A percentile compares a stretch with the other conserved stretches of the same genome.
Conservation (phyloP, 805 yeast species). For the Kockiozyma suomiensis region DNA sequence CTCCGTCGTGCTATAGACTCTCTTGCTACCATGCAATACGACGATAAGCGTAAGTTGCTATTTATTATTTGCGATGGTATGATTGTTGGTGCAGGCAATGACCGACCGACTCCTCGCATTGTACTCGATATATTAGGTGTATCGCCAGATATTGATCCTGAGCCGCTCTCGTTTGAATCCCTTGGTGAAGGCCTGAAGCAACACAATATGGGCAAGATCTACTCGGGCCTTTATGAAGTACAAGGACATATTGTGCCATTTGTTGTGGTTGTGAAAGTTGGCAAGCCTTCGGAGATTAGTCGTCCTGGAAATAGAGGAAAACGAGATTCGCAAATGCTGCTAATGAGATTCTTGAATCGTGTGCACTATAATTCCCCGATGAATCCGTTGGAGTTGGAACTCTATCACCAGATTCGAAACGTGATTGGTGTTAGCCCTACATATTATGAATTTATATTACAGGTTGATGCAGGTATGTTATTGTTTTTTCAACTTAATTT, state of each 20-base stretch:
- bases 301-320: constrained; percentile 68
- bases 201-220: constrained; percentile 65
- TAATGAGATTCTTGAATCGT: constrained; percentile 63
- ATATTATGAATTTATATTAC: constrained; percentile 55
- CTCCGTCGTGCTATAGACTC: constrained; percentile 62
- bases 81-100: constrained; percentile 65
- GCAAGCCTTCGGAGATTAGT: constrained; percentile 59
- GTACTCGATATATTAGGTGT: constrained; percentile 58
- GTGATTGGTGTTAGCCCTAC: constrained; percentile 62
- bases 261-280: constrained; percentile 60
- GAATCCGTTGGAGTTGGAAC: constrained; percentile 59
- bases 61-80: constrained; percentile 64
- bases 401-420: constrained; percentile 57
- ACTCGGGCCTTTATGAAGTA: constrained; percentile 61
- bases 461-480: constrained; percentile 58
- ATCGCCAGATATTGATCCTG: constrained; percentile 55
- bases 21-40: constrained; percentile 58
- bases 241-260: constrained; percentile 60
- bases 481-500: neutral
- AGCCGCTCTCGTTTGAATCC: constrained; percentile 57
- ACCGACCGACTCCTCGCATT: constrained; percentile 59
- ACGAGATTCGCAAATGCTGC: constrained; percentile 63
- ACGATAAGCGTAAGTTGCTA: constrained; percentile 60
- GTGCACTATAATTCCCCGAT: constrained; percentile 63
- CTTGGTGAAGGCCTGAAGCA: constrained; percentile 64